Conservation (phyloP, 2,329 filamentous ascomycete genomes). For the Nectriaceae sp. region DNA sequence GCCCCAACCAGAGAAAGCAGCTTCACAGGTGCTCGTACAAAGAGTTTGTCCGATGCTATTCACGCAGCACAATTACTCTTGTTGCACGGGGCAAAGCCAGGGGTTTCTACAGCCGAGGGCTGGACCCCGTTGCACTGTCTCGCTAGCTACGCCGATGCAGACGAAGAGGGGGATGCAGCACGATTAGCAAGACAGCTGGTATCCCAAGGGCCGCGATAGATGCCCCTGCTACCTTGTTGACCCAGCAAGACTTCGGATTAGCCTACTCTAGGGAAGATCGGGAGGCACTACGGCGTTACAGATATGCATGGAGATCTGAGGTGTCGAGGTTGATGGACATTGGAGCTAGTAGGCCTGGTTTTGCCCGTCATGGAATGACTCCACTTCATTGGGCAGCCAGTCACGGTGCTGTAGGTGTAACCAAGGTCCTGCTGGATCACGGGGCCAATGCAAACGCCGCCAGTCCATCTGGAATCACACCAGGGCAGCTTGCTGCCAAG, state of each 20-base stretch:
- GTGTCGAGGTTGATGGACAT: too few relatives aligned
- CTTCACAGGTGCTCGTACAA: neutral
- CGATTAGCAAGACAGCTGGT: slow-evolving; percentile 6
- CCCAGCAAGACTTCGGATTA: slow-evolving; percentile 1
- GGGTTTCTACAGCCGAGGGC: slow-evolving; percentile 18
- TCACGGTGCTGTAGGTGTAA: neutral
- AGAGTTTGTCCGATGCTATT: neutral
- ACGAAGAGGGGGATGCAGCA: neutral
- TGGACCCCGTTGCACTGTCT: slow-evolving; percentile 23
- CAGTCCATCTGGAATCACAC: too few relatives aligned
- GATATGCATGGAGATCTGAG: too few relatives aligned
- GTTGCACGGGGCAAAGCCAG: slow-evolving; percentile 15
- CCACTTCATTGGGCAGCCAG: neutral
- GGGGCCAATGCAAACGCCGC: neutral
- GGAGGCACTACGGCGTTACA: too few relatives aligned
- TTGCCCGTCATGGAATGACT: neutral
- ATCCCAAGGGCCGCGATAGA: neutral
- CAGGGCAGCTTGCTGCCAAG: too few relatives aligned
- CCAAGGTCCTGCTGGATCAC: neutral
- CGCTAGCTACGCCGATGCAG: slow-evolving; percentile 5
- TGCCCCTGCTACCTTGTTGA: neutral
- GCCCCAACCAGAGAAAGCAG: neutral
- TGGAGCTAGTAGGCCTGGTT: too few relatives aligned
- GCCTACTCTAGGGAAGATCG: too few relatives aligned
- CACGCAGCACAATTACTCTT: slow-evolving; percentile 17